Evolutionary conservation across 2,329 filamentous ascomycete genomes (phyloP), one percentile per base, ranked within the genome.

Genomic region (Penicillium capsulatum): DNA sequence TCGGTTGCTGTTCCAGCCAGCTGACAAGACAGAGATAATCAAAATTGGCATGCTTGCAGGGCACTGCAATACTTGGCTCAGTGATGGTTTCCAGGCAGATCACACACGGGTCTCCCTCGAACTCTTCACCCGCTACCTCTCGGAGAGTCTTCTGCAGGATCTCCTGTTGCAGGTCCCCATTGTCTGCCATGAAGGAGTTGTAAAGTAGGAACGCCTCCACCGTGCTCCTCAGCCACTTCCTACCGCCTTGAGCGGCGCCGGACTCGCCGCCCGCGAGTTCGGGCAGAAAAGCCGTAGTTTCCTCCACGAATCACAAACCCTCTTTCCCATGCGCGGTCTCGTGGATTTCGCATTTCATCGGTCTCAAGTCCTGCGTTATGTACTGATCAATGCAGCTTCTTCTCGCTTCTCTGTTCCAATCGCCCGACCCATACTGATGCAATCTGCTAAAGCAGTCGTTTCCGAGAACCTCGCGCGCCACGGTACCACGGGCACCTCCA

Each of bases 1-100:
- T 76, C 1, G 81, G 72, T 7, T 78, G 77, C 48, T 84, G 73
- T 51, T 88, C 76, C 4, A 94, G 71, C 90, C 91, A 96, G 65
- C 76, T 89, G 15, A 83, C 67, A 4, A 95, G 76, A 63, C 90
- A 97, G 9, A 87, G 63, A 58, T 89, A 94, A 70, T 96, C 89
- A 61, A 94, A 95, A 51, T 81, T 80, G 41, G 72, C 68, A 69
- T 97, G 90, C 29, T 78, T 75, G 70, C 90, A 97, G 6, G 90
- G 89, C 14, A 76, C 69, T 6, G 86, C 79, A 35, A 83, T 72
- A 47, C 85, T 88, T 36, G 78, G 68, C 54, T 92, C 86, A 7
- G 80, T 79, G 56, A 95, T 73, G 37, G 69, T 59, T 40, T 91
- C 85, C 45, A 96, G 80, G 64, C 90, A 97, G 63, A 97, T 92